Evolutionary conservation across 495 filamentous ascomycete species (phyloP), one percentile per base, ranked within the genome.

Genomic region (Cairneyella variabilis): DNA sequence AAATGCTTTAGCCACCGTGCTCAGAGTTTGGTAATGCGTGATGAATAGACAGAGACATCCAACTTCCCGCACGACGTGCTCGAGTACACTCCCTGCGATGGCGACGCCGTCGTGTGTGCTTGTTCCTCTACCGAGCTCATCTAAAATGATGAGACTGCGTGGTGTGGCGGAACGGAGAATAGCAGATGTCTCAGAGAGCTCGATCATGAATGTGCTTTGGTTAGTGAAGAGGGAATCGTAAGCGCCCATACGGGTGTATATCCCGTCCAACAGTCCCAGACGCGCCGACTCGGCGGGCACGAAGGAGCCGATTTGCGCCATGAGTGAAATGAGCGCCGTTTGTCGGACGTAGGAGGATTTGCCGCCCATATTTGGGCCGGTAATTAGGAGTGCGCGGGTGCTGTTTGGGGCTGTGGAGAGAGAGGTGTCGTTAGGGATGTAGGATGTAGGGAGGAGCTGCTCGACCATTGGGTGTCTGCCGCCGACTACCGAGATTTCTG

Each of bases 301-400:
- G 66, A 93, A 99, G 7, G 86, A 92, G 36, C 93, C 93, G 58
- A 96, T 86, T 60, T 99, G 93, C 3, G 86, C 91, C 77, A 99
- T 91, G 53, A 99, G 90, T 16, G 86, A 81, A 48, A 97, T 88
- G 0, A 99, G 83, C 0, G 93, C 93, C 25, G 93, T 83, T 59
- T 91, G 88, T 45, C 93, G 88, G 2, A 97, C 91, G 70, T 95
- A 99, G 63, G 83, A 88, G 39, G 88, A 93, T 65, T 99, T 99
- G 22, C 93, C 93, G 61, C 95, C 95, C 92, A 97, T 97, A 75
- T 98, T 98, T 12, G 95, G 93, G 4, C 95, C 95, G 3, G 95
- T 97, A 51, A 97, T 83, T 34, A 97, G 83, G 44, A 96, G 81
- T 0, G 88, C 90, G 17, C 84, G 78, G 1, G 91, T 83, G 7